A percentile compares a stretch with the other conserved stretches of the same genome.
phyloP scores from a whole-genome alignment of 2,329 filamentous ascomycete species.

The Fusarium oligoseptatum region DNA sequence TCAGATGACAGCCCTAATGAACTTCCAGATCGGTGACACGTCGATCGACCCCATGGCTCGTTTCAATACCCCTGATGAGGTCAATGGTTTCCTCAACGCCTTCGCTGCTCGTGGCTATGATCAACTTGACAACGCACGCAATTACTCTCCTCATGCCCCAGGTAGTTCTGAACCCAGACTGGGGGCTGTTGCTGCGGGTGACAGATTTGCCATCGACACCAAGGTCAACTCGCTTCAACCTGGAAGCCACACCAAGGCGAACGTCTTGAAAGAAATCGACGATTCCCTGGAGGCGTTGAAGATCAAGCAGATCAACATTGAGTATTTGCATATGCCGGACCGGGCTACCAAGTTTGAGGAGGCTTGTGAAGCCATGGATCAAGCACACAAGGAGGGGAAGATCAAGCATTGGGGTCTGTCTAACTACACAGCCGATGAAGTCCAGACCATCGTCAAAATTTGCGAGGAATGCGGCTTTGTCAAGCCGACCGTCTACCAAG shows the following conservation, averaged over 20 bases:
- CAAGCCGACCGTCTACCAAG: constrained; percentile 61
- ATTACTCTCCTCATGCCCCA: constrained; percentile 47
- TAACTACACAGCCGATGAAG: constrained; percentile 60
- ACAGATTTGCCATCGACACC: constrained; percentile 52
- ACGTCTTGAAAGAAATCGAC: constrained; percentile 48
- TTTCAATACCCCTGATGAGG: constrained; percentile 45
- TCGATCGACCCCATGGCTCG: constrained; percentile 38
- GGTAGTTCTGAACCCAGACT: constrained; percentile 50
- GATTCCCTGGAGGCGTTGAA: constrained; percentile 50
- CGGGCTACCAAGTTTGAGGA: constrained; percentile 57
- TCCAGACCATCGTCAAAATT: constrained; percentile 57
- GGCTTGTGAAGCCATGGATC: constrained; percentile 56
- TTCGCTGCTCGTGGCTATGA: constrained; percentile 45
- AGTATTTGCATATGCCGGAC: constrained; percentile 50
- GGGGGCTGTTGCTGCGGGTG: constrained; percentile 44
- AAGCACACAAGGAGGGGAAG: constrained; percentile 56
- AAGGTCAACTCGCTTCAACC: constrained; percentile 49
- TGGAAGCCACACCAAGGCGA: constrained; percentile 46
- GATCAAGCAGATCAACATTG: constrained; percentile 34
- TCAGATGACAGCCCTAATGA: not conserved
- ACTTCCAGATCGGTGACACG: constrained; percentile 41
- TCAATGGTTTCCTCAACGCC: constrained; percentile 36
- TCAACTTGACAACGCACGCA: constrained; percentile 51
- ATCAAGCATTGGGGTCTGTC: constrained; percentile 61
- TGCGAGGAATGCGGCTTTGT: constrained; percentile 58